Conservation (phyloP, 306 rosid species). For the Glycine tomentella region DNA sequence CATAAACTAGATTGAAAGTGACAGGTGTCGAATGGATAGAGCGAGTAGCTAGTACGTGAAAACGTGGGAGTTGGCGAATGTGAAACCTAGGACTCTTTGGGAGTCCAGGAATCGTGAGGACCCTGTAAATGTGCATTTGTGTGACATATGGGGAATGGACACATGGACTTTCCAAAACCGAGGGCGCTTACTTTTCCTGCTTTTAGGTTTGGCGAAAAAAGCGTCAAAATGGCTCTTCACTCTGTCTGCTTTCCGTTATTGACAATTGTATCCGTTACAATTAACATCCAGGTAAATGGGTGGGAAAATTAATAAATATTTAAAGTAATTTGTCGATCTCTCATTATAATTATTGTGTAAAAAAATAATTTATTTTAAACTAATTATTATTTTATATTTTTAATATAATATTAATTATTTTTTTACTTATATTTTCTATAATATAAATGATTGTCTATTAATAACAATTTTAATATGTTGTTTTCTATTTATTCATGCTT, state of each 20-base stretch:
- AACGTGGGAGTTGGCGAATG: constrained; percentile 6
- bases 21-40: constrained; percentile 30
- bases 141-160: constrained; percentile 50
- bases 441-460: too few relatives aligned
- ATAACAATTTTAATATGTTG: too few relatives aligned
- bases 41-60: not conserved
- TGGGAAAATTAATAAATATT: too few relatives aligned
- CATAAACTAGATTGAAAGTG: not conserved
- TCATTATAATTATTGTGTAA: too few relatives aligned
- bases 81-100: constrained; percentile 35
- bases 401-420: too few relatives aligned
- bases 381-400: too few relatives aligned
- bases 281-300: not conserved
- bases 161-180: constrained; percentile 51
- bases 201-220: constrained; percentile 36
- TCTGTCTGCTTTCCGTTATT: constrained; percentile 32
- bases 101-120: constrained; percentile 60
- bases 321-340: too few relatives aligned
- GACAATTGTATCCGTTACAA: constrained; percentile 23
- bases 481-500: too few relatives aligned
- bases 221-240: constrained; percentile 40
- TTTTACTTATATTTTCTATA: too few relatives aligned
- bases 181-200: constrained; percentile 53
- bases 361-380: too few relatives aligned
- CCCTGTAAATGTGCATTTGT: constrained; percentile 1